Evolutionary conservation across 208 protist species (phyloP).

Genomic region (Spongospora subterranea): DNA sequence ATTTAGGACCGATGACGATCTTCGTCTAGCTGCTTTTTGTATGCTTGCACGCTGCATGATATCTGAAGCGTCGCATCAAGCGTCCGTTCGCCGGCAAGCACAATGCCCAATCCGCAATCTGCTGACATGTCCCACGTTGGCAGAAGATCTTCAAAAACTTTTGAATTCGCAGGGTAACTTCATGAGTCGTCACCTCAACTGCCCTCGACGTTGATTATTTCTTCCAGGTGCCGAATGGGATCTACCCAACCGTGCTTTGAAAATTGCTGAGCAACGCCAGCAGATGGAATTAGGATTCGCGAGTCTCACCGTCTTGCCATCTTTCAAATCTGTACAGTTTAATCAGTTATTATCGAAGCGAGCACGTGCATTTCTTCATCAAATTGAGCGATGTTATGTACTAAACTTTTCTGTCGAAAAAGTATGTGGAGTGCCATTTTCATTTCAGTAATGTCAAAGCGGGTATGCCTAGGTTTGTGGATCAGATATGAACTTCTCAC

Average conservation of each 20-base stretch:
- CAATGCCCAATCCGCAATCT: neutral
- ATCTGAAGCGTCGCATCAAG: neutral
- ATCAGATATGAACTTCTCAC: constrained; percentile 28
- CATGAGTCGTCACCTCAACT: neutral
- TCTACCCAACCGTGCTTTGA: neutral
- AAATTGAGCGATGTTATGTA: neutral
- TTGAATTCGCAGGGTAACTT: neutral
- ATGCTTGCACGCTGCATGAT: neutral
- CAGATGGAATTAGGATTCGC: neutral
- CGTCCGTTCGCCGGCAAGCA: neutral
- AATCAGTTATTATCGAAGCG: neutral
- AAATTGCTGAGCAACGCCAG: neutral
- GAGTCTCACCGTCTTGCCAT: neutral
- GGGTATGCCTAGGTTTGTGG: constrained; percentile 17
- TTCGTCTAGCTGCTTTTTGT: neutral
- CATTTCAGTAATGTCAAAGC: neutral
- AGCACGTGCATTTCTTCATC: neutral
- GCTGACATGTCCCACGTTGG: neutral
- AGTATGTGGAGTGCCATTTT: neutral
- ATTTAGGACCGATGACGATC: neutral
- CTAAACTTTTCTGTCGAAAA: constrained; percentile 4
- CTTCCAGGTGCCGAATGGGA: neutral
- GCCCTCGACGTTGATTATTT: neutral
- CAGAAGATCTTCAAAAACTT: neutral
- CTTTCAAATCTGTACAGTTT: neutral